A percentile compares a stretch with the other conserved stretches of the same genome.
These are phyloP conservation scores for Microdochium paspali DNA, from an alignment of 2,329 filamentous ascomycete species.

Conservation along the genomic window DNA sequence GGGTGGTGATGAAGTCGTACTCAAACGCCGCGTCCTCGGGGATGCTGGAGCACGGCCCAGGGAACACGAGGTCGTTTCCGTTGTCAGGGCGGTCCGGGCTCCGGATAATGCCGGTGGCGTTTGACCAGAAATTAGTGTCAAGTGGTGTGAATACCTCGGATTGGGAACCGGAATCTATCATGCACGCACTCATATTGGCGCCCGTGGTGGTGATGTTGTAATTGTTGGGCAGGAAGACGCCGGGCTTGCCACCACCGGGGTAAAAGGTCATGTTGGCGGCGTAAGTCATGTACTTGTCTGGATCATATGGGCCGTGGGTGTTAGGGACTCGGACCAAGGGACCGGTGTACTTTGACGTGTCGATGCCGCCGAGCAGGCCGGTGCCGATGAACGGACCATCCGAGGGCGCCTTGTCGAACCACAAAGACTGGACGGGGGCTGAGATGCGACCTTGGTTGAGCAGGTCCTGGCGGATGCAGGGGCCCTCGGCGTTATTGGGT, in stretches of 20 bases:
- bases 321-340: slow-evolving; percentile 18
- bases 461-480: slow-evolving; percentile 20
- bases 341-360: slow-evolving; percentile 20
- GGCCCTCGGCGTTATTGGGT: slow-evolving; percentile 10
- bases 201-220: slow-evolving; percentile 3
- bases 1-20: slow-evolving; percentile 13
- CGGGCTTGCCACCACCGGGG: slow-evolving; percentile 3
- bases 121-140: slow-evolving; percentile 8
- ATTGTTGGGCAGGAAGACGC: background rate
- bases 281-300: slow-evolving; percentile 11
- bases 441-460: slow-evolving; percentile 15
- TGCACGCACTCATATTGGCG: slow-evolving; percentile 7
- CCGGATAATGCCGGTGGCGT: slow-evolving; percentile 8
- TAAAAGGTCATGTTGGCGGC: slow-evolving; percentile 13
- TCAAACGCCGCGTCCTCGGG: slow-evolving; percentile 15
- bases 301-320: background rate
- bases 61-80: slow-evolving; percentile 12
- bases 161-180: slow-evolving; percentile 21
- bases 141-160: slow-evolving; percentile 13
- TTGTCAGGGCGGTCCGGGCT: slow-evolving; percentile 3
- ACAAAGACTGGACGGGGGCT: slow-evolving; percentile 19
- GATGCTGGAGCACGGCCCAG: slow-evolving; percentile 17
- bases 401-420: slow-evolving; percentile 19
- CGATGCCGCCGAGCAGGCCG: slow-evolving; percentile 22
- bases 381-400: slow-evolving; percentile 15